A percentile compares a stretch with the other conserved stretches of the same genome.
These are phyloP conservation scores for Gracilaria caudata DNA, from an alignment of 23 red algal genomes.

Conservation along the genomic window DNA sequence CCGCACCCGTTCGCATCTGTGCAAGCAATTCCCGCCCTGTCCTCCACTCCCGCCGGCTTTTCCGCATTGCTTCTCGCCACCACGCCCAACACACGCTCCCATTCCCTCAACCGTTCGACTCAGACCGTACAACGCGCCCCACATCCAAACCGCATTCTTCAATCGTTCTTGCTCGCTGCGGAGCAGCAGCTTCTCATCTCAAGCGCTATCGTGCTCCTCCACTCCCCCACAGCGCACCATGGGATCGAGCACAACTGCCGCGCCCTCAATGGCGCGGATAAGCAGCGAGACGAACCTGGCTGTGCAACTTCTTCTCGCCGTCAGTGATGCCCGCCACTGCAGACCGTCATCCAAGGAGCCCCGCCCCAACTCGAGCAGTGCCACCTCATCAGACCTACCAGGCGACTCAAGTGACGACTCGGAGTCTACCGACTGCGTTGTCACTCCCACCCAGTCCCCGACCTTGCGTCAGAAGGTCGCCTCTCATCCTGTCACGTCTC, in stretches of 20 bases:
- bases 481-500: slow-evolving; percentile 24
- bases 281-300: slow-evolving; percentile 76
- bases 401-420: slow-evolving; percentile 39
- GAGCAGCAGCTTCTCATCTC: not conserved
- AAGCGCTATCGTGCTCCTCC: not conserved
- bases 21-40: not conserved
- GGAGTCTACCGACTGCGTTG: slow-evolving; percentile 11
- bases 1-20: slow-evolving; percentile 14
- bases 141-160: not conserved
- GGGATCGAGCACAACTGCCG: slow-evolving; percentile 22
- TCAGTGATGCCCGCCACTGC: slow-evolving; percentile 33
- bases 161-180: not conserved
- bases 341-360: not conserved
- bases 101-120: not conserved
- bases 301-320: slow-evolving; percentile 62
- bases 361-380: slow-evolving; percentile 22
- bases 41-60: not conserved
- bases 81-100: not conserved
- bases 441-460: slow-evolving; percentile 21
- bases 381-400: slow-evolving; percentile 21
- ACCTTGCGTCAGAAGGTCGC: not conserved
- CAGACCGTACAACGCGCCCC: not conserved
- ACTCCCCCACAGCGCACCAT: not conserved
- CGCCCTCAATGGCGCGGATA: slow-evolving; percentile 42
- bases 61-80: not conserved